Evolutionary conservation across 148 eudicot genomes (phyloP).

Genomic region (Fagopyrum tataricum): DNA sequence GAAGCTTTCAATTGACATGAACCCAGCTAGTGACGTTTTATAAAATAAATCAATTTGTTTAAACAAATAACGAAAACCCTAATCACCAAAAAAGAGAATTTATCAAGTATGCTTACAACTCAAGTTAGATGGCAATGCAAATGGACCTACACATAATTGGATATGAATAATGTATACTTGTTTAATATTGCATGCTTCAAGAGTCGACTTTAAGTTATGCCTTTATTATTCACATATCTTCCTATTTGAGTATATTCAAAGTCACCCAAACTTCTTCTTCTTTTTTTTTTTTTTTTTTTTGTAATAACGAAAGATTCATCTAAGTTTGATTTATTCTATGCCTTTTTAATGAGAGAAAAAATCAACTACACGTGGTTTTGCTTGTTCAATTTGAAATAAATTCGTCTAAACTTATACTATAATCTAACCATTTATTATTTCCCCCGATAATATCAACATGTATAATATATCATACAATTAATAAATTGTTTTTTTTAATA

Average conservation of each 20-base stretch:
- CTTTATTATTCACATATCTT: slow-evolving; percentile 4
- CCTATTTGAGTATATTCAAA: slow-evolving; percentile 1
- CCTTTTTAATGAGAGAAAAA: neutral
- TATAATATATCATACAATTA: too few species aligned
- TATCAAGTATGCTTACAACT: slow-evolving; percentile 11
- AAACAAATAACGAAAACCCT: neutral
- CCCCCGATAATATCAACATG: too few species aligned
- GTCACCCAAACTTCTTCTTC: neutral
- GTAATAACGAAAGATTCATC: neutral
- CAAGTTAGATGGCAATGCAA: slow-evolving; percentile 11
- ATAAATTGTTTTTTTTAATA: too few species aligned
- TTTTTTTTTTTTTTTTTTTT: neutral
- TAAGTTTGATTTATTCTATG: neutral
- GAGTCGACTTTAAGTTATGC: slow-evolving; percentile 12
- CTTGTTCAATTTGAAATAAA: neutral
- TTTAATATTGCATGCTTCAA: slow-evolving; percentile 1
- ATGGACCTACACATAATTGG: slow-evolving; percentile 4
- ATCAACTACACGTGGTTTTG: neutral
- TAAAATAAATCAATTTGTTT: neutral
- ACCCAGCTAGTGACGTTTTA: slow-evolving; percentile 1
- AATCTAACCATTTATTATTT: too few species aligned
- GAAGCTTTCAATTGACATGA: slow-evolving; percentile 7
- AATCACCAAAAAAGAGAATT: neutral
- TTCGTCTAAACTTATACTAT: too few species aligned
- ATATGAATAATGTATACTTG: neutral